phyloP scores from a whole-genome alignment of 371 early-diverging fungal species.

The Circinella umbellata region DNA sequence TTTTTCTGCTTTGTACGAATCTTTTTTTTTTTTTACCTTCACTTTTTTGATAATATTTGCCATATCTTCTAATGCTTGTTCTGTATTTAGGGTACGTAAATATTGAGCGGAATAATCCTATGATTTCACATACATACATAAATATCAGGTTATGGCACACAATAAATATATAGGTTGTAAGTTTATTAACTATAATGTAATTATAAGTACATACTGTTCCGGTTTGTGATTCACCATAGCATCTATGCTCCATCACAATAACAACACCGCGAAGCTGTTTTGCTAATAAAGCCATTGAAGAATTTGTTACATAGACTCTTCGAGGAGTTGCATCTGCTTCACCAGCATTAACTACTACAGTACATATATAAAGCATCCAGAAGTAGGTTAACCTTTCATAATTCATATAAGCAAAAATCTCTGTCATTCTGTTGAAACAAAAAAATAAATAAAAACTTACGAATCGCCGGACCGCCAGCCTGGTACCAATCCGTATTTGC shows the following conservation, averaged over 20 bases:
- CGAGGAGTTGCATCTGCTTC: conserved; percentile 46
- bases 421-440: too few relatives aligned
- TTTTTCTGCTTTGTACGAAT: neutral
- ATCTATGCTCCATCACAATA: conserved; percentile 76
- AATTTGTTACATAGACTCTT: conserved; percentile 37
- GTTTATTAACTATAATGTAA: neutral
- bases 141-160: neutral
- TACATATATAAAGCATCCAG: neutral
- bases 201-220: conserved; percentile 36
- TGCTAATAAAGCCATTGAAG: conserved; percentile 57
- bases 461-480: conserved; percentile 68
- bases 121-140: neutral
- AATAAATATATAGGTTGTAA: too few relatives aligned
- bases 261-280: conserved; percentile 65
- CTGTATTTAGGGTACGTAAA: conserved; percentile 28
- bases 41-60: conserved; percentile 15
- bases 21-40: conserved; percentile 14
- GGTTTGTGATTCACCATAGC: conserved; percentile 73
- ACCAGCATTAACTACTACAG: conserved; percentile 54
- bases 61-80: conserved; percentile 30
- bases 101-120: conserved; percentile 30
- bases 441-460: conserved; percentile 30
- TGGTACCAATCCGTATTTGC: conserved; percentile 65
- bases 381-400: neutral
- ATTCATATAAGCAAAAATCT: neutral